Evolutionary conservation across 192 early-diverging fungal genomes (phyloP), one percentile per base, ranked within the genome.

Genomic region (Geranomyces variabilis): DNA sequence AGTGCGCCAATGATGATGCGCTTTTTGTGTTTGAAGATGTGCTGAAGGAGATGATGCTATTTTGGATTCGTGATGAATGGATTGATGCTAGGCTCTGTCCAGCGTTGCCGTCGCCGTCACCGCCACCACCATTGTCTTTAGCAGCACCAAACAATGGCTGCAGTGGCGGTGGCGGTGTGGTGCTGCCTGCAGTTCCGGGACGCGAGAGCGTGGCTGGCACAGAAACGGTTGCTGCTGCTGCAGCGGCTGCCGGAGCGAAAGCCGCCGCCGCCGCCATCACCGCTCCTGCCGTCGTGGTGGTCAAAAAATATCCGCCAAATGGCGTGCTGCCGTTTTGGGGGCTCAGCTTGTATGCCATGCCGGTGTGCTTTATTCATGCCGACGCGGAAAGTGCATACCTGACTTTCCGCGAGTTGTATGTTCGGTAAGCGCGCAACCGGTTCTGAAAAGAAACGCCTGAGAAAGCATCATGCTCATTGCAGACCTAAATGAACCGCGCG

Each of bases 1-100:
- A 76, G 21, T 81, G 75, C 61, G 79, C 75, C 45, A 85, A 83
- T 44, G 86, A 87, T 62, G 86, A 87, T 68, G 63, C 71, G 0
- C 87, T 75, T 61, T 87, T 87, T 77, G 81, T 87, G 1, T 87
- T 87, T 78, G 86, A 87, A 63, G 86, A 87, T 34, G 56, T 83
- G 34, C 33, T 87, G 28, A 36, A 66, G 1, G 73, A 81, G 14
- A 61, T 87, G 17, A 53, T 87, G 57, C 56, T 82, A 34, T 70
- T 77, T 44, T 87, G 84, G 84, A 34, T 73, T n/a, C 56, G 86
- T 10, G 86, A 87, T 63, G 64, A 49, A 19, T 87, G 86, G 86
- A 45, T 87, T 24, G 67, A 60, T 8, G 29, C 29, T 7, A 26
- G 58, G 29, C 31, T 60, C 7, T 34, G 31, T 34, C 58, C 58